A percentile compares a stretch with the other conserved stretches of the same genome.
Conservation (phyloP, 768 basidiomycete genomes). For the Rhodotorula graminis region DNA sequence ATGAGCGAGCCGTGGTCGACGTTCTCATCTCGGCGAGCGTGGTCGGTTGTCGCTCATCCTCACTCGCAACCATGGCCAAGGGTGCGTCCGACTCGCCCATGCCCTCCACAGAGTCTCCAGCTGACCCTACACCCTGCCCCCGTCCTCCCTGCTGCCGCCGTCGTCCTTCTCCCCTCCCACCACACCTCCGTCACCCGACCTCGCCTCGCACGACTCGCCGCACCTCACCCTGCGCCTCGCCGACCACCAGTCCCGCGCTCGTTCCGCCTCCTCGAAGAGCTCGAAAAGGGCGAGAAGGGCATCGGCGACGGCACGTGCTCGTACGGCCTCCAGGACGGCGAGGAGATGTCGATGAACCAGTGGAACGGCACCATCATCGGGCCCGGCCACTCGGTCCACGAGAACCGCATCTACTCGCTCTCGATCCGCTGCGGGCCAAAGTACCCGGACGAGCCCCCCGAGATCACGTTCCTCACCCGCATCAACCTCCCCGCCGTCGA, state of each 20-base stretch:
- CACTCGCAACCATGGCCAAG: slow-evolving; percentile 8
- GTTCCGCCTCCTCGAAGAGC: slow-evolving; percentile 93
- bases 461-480: slow-evolving; percentile 75
- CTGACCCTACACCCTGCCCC: background rate
- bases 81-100: background rate
- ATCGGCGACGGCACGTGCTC: slow-evolving; percentile 97
- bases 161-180: background rate
- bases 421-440: slow-evolving; percentile 73
- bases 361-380: slow-evolving; percentile 99
- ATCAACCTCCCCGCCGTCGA: slow-evolving; percentile 93
- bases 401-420: slow-evolving; percentile 96
- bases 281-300: slow-evolving; percentile 99
- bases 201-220: too few relatives aligned
- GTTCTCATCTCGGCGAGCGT: too few relatives aligned
- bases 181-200: background rate
- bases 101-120: background rate
- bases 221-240: background rate
- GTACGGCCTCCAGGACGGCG: slow-evolving; percentile 88
- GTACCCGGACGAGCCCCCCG: slow-evolving; percentile 74
- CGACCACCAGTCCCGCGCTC: slow-evolving; percentile 74
- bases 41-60: too few relatives aligned
- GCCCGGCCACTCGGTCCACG: slow-evolving; percentile 95
- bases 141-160: background rate
- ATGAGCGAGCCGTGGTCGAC: too few relatives aligned
- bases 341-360: slow-evolving; percentile 94